Conservation (phyloP, 164 flowering plant species). For the Echeveria elegans region DNA sequence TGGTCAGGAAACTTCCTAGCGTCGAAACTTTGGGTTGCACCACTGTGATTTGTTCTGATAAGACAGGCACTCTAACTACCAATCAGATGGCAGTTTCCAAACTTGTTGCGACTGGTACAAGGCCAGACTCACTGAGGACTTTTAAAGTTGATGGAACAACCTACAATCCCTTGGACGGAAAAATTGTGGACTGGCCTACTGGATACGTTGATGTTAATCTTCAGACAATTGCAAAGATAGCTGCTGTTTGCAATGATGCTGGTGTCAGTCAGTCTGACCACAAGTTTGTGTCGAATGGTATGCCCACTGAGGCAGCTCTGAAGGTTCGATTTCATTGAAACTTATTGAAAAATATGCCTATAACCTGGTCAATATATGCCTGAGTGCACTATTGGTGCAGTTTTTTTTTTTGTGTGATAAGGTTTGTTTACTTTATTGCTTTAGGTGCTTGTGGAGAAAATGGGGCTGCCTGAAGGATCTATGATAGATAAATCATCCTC, state of each 20-base stretch:
- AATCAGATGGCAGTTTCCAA: conserved; percentile 76
- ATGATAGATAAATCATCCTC: conserved; percentile 18
- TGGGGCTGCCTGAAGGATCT: conserved; percentile 69
- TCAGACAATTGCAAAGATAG: conserved; percentile 63
- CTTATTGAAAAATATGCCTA: neutral
- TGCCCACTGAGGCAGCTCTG: conserved; percentile 89
- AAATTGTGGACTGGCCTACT: conserved; percentile 49
- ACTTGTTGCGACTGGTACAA: conserved; percentile 54
- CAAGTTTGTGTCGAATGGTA: conserved; percentile 53
- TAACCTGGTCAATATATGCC: neutral
- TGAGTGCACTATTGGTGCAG: neutral
- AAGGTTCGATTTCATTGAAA: conserved; percentile 34
- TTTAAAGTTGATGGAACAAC: conserved; percentile 75
- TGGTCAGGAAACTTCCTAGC: conserved; percentile 54
- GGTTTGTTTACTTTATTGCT: neutral
- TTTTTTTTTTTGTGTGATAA: neutral
- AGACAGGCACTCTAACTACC: conserved; percentile 64
- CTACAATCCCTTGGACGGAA: conserved; percentile 63
- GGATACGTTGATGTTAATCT: conserved; percentile 66
- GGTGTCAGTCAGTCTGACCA: conserved; percentile 41
- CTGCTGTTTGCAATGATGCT: conserved; percentile 77
- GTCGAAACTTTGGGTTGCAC: conserved; percentile 59
- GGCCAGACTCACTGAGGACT: conserved; percentile 17
- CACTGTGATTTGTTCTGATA: conserved; percentile 52
- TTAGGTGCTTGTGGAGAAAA: conserved; percentile 93